Evolutionary conservation across 1,139 yeast species (phyloP).

Genomic region (Hansenula anomala): DNA sequence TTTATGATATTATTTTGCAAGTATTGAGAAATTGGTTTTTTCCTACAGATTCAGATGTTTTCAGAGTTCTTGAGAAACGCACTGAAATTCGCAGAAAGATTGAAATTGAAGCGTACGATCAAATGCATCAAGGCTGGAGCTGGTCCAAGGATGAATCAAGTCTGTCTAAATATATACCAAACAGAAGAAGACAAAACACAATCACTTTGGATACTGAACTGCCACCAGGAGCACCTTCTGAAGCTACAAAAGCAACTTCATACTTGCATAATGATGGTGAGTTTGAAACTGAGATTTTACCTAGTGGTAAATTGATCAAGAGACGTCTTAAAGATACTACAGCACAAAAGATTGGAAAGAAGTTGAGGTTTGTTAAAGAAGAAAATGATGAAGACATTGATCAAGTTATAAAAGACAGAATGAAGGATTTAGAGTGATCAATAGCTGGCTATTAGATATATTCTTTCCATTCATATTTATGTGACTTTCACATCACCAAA

Average conservation of each 20-base stretch:
- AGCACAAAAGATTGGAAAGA: conserved; percentile 27
- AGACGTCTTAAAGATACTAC: conserved; percentile 28
- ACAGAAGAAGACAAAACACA: conserved; percentile 22
- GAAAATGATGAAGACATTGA: conserved; percentile 48
- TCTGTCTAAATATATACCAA: conserved; percentile 11
- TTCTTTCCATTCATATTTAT: not conserved
- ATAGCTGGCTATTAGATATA: not conserved
- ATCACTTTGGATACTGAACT: conserved; percentile 34
- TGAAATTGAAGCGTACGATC: conserved; percentile 68
- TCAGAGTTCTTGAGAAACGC: conserved; percentile 73
- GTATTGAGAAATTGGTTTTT: conserved; percentile 49
- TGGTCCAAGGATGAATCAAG: conserved; percentile 37
- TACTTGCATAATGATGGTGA: conserved; percentile 18
- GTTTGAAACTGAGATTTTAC: conserved; percentile 52
- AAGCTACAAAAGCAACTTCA: conserved; percentile 13
- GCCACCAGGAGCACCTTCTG: conserved; percentile 48
- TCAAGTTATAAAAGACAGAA: conserved; percentile 51
- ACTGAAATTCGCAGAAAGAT: conserved; percentile 59
- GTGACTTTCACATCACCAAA: too few relatives aligned
- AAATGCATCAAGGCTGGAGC: conserved; percentile 80
- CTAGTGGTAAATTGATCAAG: conserved; percentile 62
- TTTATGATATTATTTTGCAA: conserved; percentile 62
- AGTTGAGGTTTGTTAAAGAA: conserved; percentile 28
- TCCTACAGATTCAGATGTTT: conserved; percentile 76
- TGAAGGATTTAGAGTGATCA: conserved; percentile 34